Evolutionary conservation across 345 rosid genomes (phyloP).

Genomic region (Melastoma malabathricum): DNA sequence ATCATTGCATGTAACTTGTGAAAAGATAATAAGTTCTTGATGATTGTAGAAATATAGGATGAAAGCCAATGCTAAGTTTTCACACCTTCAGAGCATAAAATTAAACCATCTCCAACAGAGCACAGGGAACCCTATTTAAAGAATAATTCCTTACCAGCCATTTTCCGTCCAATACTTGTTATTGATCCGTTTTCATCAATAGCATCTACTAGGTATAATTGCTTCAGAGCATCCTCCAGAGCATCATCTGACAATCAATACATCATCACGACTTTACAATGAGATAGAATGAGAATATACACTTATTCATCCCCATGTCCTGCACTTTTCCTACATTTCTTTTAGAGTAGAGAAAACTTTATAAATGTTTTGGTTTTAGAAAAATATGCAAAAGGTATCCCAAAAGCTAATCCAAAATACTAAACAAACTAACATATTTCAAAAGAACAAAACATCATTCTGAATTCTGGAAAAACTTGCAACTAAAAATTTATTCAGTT

Average conservation of each 20-base stretch:
- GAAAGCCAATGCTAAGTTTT: too few species aligned
- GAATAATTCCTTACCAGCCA: constrained; percentile 61
- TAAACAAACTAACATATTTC: background rate
- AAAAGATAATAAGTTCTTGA: too few species aligned
- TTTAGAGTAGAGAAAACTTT: too few species aligned
- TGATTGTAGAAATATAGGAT: too few species aligned
- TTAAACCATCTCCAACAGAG: background rate
- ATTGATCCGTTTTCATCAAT: constrained; percentile 77
- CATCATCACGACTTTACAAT: constrained; percentile 8
- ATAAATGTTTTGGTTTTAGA: too few species aligned
- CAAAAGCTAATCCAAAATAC: background rate
- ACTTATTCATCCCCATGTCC: too few species aligned
- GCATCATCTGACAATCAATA: constrained; percentile 48
- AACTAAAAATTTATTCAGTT: background rate
- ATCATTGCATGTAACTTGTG: too few species aligned
- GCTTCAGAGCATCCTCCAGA: constrained; percentile 82
- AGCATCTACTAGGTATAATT: constrained; percentile 83
- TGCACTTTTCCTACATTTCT: too few species aligned
- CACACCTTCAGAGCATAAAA: too few species aligned
- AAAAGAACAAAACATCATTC: background rate
- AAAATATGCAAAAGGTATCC: too few species aligned
- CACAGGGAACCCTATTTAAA: background rate
- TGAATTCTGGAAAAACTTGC: background rate
- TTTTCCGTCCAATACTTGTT: constrained; percentile 64
- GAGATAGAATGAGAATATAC: background rate